Percentiles rank a stretch among this genome's conserved stretches.
phyloP scores from a whole-genome alignment of 768 basidiomycete species.

The Trametes sanguinea region DNA sequence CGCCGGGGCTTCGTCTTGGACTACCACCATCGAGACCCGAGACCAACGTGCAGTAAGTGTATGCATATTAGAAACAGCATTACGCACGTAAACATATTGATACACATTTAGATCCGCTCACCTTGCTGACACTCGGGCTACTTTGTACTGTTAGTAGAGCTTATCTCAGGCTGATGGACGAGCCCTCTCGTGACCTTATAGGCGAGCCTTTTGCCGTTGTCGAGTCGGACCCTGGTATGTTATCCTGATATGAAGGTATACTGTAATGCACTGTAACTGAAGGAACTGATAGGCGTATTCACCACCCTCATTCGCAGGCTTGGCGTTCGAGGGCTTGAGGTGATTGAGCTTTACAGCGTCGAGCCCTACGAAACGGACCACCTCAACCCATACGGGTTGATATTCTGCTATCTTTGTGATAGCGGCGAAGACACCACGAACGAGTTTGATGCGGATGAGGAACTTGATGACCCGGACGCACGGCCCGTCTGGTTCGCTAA shows the following conservation, averaged over 20 bases:
- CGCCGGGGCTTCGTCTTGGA: not conserved
- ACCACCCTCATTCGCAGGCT: constrained; percentile 55
- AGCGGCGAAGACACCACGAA: constrained; percentile 38
- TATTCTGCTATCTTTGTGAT: constrained; percentile 65
- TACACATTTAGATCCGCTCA: too few species aligned
- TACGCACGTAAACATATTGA: too few species aligned
- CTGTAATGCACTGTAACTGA: not conserved
- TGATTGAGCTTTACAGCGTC: constrained; percentile 63
- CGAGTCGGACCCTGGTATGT: constrained; percentile 46
- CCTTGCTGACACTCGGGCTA: too few species aligned
- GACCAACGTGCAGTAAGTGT: too few species aligned
- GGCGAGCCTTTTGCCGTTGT: constrained; percentile 67
- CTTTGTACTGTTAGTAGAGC: too few species aligned
- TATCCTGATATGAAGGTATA: not conserved
- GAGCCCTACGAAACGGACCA: constrained; percentile 66
- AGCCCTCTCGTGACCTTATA: constrained; percentile 44
- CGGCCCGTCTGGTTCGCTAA: constrained; percentile 68
- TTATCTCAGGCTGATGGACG: not conserved
- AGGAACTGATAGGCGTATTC: constrained; percentile 49
- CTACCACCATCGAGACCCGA: not conserved
- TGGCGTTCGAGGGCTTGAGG: constrained; percentile 52
- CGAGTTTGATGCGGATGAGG: not conserved
- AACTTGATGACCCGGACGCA: constrained; percentile 49
- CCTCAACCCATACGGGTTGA: constrained; percentile 57
- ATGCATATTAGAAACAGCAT: too few species aligned